Base-by-base conservation (phyloP, 2,329 filamentous ascomycete genomes). In the Nigrograna mackinnonii region DNA sequence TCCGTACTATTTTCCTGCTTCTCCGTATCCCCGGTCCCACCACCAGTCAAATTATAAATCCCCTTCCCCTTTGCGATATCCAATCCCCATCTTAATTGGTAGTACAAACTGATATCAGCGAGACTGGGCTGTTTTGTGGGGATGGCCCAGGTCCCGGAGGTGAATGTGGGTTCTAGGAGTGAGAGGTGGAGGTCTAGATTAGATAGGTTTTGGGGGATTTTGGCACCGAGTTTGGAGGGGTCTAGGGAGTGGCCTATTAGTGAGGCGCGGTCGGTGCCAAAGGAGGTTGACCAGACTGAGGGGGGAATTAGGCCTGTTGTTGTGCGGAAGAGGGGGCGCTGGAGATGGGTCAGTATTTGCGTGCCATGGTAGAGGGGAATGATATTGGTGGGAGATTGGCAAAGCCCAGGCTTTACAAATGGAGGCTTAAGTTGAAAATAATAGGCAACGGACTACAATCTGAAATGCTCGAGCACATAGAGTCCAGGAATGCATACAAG, bases 281-380 rank as follows among this genome's bases (percentile, higher is more conserved):
- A 72, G 3, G 45, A 42, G n/a, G 61, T 64, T 5, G 61, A 46
- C 70, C 70, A 72, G 5, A 72, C 69, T 5, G 54, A 55, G 0
- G 62, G 52, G 1, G 70, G 70, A 35, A 73, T 72, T 1, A 73
- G 52, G 4, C 70, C 70, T 4, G 66, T 69, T 14, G 68, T 69
- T 5, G 62, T 57, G 13, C 70, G 57, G 50, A 72, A 72, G 4
- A 72, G 47, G 0, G 70, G 64, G 20, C 67, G 47, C 54, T 59
- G 36, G 12, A 37, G 20, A 22, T 19, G 12, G 16, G 21, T 22
- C n/a, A 43, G 34, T 19, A 19, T 14, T 22, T 24, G 12, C 6
- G 7, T 16, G 38, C 31, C 20, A 31, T n/a, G 6, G 22, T 21
- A 36, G 17, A 22, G 17, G 11, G 11, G 31, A 20, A 22, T 7